These are phyloP conservation scores for Croton laevigatus DNA, from an alignment of 441 rosid genomes.

Conservation along the genomic window DNA sequence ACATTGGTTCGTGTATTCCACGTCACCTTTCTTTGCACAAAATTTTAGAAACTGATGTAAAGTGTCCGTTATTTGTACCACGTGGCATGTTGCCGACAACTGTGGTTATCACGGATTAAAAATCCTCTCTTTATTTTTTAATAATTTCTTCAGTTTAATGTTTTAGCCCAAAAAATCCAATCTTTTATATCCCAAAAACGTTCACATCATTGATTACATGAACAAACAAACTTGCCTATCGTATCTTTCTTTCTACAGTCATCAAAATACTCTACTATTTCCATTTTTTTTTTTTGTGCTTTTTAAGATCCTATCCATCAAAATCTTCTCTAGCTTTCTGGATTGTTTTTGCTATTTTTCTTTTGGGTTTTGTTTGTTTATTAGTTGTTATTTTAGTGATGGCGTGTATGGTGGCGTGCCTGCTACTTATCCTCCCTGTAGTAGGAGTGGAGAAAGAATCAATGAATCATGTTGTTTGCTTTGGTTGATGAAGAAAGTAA, in stretches of 20 bases:
- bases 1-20: background rate
- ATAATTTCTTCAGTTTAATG: too few species aligned
- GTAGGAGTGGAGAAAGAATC: constrained; percentile 10
- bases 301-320: background rate
- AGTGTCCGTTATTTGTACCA: constrained; percentile 23
- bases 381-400: background rate
- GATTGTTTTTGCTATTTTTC: background rate
- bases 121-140: background rate
- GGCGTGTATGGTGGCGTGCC: constrained; percentile 29
- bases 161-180: background rate
- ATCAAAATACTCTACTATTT: background rate
- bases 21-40: background rate
- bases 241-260: background rate
- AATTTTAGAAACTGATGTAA: background rate
- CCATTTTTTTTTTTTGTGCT: background rate
- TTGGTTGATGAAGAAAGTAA: constrained; percentile 32
- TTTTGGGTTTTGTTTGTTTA: background rate
- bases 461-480: constrained; percentile 20
- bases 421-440: constrained; percentile 27
- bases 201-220: background rate
- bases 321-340: background rate
- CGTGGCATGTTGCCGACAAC: constrained; percentile 37
- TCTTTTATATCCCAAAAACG: background rate
- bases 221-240: background rate
- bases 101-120: background rate